These are phyloP conservation scores for Platanthera zijinensis DNA, from an alignment of 106 monocot species.

Conservation along the genomic window DNA sequence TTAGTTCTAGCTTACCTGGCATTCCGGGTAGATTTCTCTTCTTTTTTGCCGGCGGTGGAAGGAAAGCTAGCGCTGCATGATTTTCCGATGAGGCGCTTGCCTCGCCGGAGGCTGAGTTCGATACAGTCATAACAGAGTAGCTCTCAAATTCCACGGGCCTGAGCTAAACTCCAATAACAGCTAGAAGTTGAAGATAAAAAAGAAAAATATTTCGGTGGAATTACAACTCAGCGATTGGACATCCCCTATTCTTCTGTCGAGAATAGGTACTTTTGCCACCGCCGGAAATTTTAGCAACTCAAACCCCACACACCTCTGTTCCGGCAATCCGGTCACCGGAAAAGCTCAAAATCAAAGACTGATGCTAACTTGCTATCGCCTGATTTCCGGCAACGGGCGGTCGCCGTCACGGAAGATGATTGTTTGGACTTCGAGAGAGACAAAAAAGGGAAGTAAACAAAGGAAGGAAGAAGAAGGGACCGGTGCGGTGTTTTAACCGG, in stretches of 20 bases:
- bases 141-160: constrained; percentile 24
- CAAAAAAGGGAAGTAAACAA: background rate
- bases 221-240: background rate
- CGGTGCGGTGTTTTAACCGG: background rate
- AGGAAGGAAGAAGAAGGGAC: background rate
- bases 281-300: background rate
- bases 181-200: background rate
- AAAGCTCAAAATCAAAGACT: background rate
- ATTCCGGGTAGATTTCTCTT: constrained; percentile 44
- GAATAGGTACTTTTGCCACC: background rate
- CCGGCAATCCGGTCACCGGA: background rate
- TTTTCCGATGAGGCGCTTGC: constrained; percentile 31
- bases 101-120: constrained; percentile 40
- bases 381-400: background rate
- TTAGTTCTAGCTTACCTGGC: constrained; percentile 21
- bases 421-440: constrained; percentile 3
- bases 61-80: constrained; percentile 9
- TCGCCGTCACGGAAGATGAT: background rate
- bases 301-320: background rate
- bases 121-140: constrained; percentile 28
- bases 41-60: constrained; percentile 19
- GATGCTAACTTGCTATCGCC: background rate
- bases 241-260: background rate
- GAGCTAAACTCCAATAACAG: background rate
- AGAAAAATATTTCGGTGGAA: background rate